Percentiles rank a stretch among this genome's conserved stretches.
phyloP scores from a whole-genome alignment of 495 filamentous ascomycete genomes.

The Apiosordaria backusii region DNA sequence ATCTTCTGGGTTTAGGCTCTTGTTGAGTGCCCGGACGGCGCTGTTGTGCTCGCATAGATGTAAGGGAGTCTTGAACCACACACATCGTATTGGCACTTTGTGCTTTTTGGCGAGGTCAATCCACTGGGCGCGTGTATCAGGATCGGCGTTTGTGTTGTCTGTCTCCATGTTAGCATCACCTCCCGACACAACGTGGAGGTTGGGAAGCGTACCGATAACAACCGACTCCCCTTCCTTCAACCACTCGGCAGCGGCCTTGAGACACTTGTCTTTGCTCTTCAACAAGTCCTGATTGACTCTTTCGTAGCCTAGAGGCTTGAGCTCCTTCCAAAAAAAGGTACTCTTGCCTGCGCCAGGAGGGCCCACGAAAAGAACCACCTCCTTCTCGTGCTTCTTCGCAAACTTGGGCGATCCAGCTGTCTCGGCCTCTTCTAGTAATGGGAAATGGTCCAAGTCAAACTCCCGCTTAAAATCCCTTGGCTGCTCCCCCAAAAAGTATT shows the following conservation, averaged over 20 bases:
- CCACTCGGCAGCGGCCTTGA: slow-evolving; percentile 66
- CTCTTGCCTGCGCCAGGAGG: slow-evolving; percentile 88
- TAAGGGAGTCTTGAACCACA: slow-evolving; percentile 73
- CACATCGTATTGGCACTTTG: slow-evolving; percentile 73
- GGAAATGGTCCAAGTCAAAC: slow-evolving; percentile 57
- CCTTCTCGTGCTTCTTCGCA: slow-evolving; percentile 59
- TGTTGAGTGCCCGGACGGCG: slow-evolving; percentile 72
- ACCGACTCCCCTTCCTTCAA: slow-evolving; percentile 64
- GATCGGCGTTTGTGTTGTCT: slow-evolving; percentile 94
- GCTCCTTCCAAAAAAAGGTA: slow-evolving; percentile 76
- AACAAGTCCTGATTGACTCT: slow-evolving; percentile 86
- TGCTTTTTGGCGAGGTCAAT: slow-evolving; percentile 65
- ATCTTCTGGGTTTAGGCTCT: slow-evolving; percentile 74
- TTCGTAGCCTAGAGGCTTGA: slow-evolving; percentile 77
- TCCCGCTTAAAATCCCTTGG: slow-evolving; percentile 58
- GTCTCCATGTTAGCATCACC: background rate
- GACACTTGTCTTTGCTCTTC: slow-evolving; percentile 76
- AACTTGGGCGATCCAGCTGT: slow-evolving; percentile 40
- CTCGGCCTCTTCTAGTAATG: slow-evolving; percentile 24
- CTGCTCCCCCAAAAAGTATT: slow-evolving; percentile 72
- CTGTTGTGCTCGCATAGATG: slow-evolving; percentile 87
- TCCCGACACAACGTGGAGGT: background rate
- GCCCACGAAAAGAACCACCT: slow-evolving; percentile 82
- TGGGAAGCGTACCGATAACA: slow-evolving; percentile 53
- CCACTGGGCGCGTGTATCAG: slow-evolving; percentile 71